Evolutionary conservation across 345 rosid genomes (phyloP).

Genomic region (Camelina laxa): DNA sequence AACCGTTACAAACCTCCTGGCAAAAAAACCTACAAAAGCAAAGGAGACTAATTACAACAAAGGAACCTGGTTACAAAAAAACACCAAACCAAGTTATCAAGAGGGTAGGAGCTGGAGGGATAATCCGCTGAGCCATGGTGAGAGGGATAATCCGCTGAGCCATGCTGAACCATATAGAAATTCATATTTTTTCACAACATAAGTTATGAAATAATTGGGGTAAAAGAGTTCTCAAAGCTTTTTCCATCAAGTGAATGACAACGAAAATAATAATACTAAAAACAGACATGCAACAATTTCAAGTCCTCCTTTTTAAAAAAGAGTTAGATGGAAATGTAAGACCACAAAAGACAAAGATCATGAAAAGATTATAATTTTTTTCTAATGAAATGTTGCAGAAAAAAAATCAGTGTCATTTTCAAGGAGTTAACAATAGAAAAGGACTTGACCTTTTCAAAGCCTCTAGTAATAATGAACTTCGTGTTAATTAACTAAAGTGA

Average conservation of each 20-base stretch:
- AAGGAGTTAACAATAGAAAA: conserved; percentile 13
- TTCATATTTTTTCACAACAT: neutral
- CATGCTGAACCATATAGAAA: no score
- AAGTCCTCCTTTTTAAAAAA: neutral
- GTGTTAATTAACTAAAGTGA: neutral
- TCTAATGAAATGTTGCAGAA: neutral
- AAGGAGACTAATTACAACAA: no score
- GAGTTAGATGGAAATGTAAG: neutral
- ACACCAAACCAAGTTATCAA: no score
- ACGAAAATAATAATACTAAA: neutral
- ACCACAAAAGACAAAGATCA: neutral
- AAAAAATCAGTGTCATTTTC: conserved; percentile 17
- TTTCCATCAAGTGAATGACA: conserved; percentile 19
- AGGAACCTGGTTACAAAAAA: no score
- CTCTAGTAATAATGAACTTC: neutral
- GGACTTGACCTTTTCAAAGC: neutral
- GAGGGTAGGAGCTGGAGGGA: no score
- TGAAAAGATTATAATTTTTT: neutral
- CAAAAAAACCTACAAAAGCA: no score
- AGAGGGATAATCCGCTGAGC: no score
- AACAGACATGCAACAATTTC: conserved; percentile 13
- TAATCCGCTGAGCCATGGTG: no score
- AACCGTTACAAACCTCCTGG: no score
- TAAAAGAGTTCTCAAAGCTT: conserved; percentile 4
- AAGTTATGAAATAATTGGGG: neutral